Evolutionary conservation across 306 rosid genomes (phyloP), one percentile per base, ranked within the genome.

Genomic region (Elaeagnus macrophylla): DNA sequence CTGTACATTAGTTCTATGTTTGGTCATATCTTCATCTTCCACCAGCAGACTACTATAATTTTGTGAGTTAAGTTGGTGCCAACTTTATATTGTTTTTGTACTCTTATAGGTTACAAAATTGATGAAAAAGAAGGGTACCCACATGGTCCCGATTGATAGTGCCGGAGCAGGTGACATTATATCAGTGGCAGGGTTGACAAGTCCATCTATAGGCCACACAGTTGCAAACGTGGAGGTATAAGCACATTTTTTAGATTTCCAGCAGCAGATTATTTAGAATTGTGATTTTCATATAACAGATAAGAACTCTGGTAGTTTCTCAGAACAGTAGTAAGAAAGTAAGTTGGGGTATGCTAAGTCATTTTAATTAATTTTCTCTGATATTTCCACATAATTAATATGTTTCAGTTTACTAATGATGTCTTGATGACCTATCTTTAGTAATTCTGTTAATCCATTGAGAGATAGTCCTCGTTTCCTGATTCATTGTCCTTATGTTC

Each of bases 121-220:
- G 76, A 91, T 87, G 96, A 91, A 91, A 72, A 91, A 82, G 77
- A 91, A 79, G 70, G 99, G 99, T 42, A 87, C 99, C 0, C 49
- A 36, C 73, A 79, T 81, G 78, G 85, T 77, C 74, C 79, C 68
- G 51, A 75, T 62, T 58, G 95, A 91, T 50, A 61, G 82, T 78
- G 99, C 96, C 61, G 99, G 99, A 59, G 99, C 99, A 15, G 99
- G 96, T 25, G 99, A 91, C 79, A 91, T 91, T 53, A 61, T 91
- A 61, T 91, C 99, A 54, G 70, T 91, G 79, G 95, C 96, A 53
- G 99, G 99, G 64, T 72, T 87, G 67, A 66, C 93, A 60, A 74
- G 52, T 56, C 99, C 96, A 50, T 54, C 94, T 60, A 91, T 91
- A 58, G 99, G 99, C 70, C 86, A 91, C 66, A 91, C 99, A 8